Base-by-base conservation (phyloP, 306 rosid genomes). In the Luffa aegyptiaca region DNA sequence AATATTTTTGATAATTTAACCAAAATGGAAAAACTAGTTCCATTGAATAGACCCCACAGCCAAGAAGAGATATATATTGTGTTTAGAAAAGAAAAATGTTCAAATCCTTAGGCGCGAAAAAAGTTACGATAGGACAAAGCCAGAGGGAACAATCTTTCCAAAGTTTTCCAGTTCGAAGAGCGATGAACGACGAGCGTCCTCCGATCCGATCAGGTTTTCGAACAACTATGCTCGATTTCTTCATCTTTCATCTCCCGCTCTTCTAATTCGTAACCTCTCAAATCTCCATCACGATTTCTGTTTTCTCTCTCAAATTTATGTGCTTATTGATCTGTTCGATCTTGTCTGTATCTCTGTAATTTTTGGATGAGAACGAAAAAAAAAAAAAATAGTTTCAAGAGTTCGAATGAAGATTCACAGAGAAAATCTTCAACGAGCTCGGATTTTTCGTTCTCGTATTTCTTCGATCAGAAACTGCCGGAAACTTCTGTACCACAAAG, bases 171-270 rank as follows among this genome's bases (percentile, higher is more conserved):
- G 46, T 42, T 42, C 6, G 46, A 1, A 6, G 46, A 26, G 31
- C 31, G 31, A 26, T 26, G 31, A 26, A 26, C 31, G 31, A 26
- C 31, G 31, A 26, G 31, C 31, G 31, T 26, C 31, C 31, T 26
- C 31, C 31, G 31, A 42, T 42, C 66, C 95, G 57, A 76, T 89
- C 81, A 89, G 94, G 89, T 68, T 68, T 83, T 87, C 39, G 95
- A 97, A 75, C 98, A 93, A 76, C 90, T 86, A 26, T 84, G 42
- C 5, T 26, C 92, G 5, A 84, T 89, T 53, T 58, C 85, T 74
- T 88, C 92, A 39, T 79, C 87, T 8, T 85, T 91, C 64, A 84
- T 78, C 76, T 37, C 65, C 61, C 77, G 87, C 44, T 56, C 86
- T 74, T 80, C 74, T 70, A 81, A 80, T 81, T 79, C 80, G 94